phyloP scores from a whole-genome alignment of 2,329 filamentous ascomycete species.

The Thielaviopsis cerberus region DNA sequence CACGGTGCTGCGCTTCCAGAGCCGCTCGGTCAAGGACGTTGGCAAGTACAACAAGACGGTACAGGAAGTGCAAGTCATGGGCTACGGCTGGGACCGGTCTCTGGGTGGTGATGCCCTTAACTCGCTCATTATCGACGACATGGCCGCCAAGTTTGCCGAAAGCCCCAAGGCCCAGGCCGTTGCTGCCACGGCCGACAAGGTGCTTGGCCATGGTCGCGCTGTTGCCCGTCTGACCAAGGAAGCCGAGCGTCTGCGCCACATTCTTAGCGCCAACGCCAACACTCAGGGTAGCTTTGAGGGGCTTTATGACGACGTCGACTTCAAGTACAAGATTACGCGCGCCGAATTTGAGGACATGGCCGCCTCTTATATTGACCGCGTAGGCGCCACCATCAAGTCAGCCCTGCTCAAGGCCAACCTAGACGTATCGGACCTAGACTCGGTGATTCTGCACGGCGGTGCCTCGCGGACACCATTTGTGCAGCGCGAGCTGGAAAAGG shows the following conservation, averaged over 20 bases:
- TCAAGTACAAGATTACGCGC: constrained; percentile 74
- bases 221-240: constrained; percentile 87
- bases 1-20: constrained; percentile 76
- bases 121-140: constrained; percentile 71
- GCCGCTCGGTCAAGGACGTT: constrained; percentile 71
- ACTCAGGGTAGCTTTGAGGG: constrained; percentile 69
- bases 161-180: constrained; percentile 48
- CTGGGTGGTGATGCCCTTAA: constrained; percentile 85
- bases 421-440: constrained; percentile 58
- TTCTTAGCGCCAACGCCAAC: constrained; percentile 82
- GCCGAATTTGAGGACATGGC: constrained; percentile 66
- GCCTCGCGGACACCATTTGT: constrained; percentile 83
- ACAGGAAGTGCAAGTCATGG: constrained; percentile 81
- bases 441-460: constrained; percentile 84
- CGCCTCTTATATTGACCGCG: constrained; percentile 45
- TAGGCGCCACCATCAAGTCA: constrained; percentile 49
- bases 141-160: constrained; percentile 61
- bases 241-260: constrained; percentile 67
- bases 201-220: constrained; percentile 62
- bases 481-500: constrained; percentile 66
- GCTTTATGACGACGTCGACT: constrained; percentile 78
- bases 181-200: constrained; percentile 39
- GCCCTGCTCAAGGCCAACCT: constrained; percentile 59
- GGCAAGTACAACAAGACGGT: constrained; percentile 92
- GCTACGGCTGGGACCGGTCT: constrained; percentile 71